Evolutionary conservation across 2,329 filamentous ascomycete species (phyloP), one percentile per base, ranked within the genome.

Genomic region (Lecanoromycetidae sp.): DNA sequence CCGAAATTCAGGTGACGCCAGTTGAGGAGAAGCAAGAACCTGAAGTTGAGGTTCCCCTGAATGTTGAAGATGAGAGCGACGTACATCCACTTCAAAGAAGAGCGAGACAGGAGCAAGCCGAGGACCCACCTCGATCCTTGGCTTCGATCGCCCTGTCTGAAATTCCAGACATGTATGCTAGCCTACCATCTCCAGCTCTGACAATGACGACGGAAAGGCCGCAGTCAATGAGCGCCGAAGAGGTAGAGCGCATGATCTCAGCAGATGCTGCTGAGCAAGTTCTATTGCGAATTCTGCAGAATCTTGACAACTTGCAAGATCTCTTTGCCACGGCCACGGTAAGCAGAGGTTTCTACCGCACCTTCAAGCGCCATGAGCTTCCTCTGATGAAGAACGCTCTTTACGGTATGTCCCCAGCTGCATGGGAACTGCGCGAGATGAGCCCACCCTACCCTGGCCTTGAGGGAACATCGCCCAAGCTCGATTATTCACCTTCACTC

Each of bases 381-480:
- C 57, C 64, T 0, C 62, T 79, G 2, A 69, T 79, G 46, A 72
- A 71, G 41, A 62, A 60, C 5, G 67, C 73, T 0, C 57, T 76
- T 3, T 68, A 64, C 43, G 71, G 69, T 38, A 70, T 72, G 63
- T 79, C 74, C 2, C 68, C 75, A 5, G 67, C 77, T 1, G 75
- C 75, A 1, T 79, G 74, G 74, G 77, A 80, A 54, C 63, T 76
- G 40, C 70, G 75, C 12, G 74, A 80, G 54, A 73, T 76, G 60
- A 71, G 70, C 39, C 71, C 71, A 27, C 73, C 74, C 1, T 70
- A 69, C 55, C 63, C 66, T 44, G 65, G 43, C 17, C 26, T 48
- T 26, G 54, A 60, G 13, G 60, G 66, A 5, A 57, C 69, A 33
- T 61, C 64, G 4, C 70, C 67, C 5, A 63, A 68, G 15, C 68